These are phyloP conservation scores for Cytospora piceae DNA, from an alignment of 2,329 filamentous ascomycete genomes.

Conservation along the genomic window DNA sequence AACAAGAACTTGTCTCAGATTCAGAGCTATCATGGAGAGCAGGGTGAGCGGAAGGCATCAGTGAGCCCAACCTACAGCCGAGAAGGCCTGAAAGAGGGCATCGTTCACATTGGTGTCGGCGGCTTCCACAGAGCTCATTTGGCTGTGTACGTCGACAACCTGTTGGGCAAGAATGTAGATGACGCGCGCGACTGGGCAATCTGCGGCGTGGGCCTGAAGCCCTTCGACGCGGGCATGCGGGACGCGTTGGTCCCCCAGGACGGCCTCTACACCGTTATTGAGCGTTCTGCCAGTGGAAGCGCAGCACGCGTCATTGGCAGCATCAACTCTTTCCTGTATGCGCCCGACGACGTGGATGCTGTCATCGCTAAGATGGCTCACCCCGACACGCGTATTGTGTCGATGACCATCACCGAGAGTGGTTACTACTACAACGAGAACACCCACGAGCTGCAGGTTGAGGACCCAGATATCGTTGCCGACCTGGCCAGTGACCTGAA, in stretches of 20 bases:
- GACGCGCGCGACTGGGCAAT: slow-evolving; percentile 52
- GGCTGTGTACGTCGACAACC: slow-evolving; percentile 54
- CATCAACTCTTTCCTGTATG: slow-evolving; percentile 57
- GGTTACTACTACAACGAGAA: slow-evolving; percentile 63
- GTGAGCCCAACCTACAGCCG: slow-evolving; percentile 50
- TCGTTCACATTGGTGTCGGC: slow-evolving; percentile 58
- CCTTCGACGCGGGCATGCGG: slow-evolving; percentile 55
- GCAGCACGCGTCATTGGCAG: slow-evolving; percentile 52
- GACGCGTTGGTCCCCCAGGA: slow-evolving; percentile 53
- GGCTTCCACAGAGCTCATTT: slow-evolving; percentile 59
- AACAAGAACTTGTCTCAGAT: slow-evolving; percentile 45
- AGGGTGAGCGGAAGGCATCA: slow-evolving; percentile 35
- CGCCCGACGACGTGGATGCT: slow-evolving; percentile 54
- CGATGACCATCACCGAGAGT: slow-evolving; percentile 59
- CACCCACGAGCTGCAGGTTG: slow-evolving; percentile 54
- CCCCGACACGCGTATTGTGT: slow-evolving; percentile 57
- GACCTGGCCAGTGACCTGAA: slow-evolving; percentile 51
- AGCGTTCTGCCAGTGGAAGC: slow-evolving; percentile 57
- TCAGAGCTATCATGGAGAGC: slow-evolving; percentile 4
- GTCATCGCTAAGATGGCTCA: slow-evolving; percentile 60
- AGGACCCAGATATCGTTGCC: slow-evolving; percentile 54
- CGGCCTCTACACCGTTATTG: slow-evolving; percentile 57
- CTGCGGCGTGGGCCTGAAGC: slow-evolving; percentile 55
- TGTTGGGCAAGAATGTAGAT: slow-evolving; percentile 51
- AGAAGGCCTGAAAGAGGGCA: slow-evolving; percentile 53